Evolutionary conservation across 202 grass and related monocot genomes (phyloP).

Genomic region (Hordeum pubiflorum): DNA sequence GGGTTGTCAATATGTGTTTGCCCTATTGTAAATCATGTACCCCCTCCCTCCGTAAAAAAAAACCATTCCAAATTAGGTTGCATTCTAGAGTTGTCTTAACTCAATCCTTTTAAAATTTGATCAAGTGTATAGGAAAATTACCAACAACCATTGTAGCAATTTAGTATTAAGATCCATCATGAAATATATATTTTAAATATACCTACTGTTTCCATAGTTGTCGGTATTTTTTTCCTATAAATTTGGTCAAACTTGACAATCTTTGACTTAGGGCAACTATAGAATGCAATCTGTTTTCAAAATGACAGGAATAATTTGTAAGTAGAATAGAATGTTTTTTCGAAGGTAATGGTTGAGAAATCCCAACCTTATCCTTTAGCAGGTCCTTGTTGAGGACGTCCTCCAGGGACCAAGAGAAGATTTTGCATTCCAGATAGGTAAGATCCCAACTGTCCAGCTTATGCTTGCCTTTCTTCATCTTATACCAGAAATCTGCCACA

Average conservation of each 20-base stretch:
- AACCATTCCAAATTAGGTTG: too few species aligned
- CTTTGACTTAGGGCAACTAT: neutral
- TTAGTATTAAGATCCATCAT: too few species aligned
- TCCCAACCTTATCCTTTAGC: neutral
- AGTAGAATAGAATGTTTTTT: neutral
- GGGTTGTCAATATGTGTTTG: too few species aligned
- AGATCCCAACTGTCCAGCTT: neutral
- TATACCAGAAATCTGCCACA: neutral
- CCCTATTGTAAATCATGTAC: too few species aligned
- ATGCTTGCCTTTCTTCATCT: neutral
- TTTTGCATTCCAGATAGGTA: neutral
- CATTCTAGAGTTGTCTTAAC: too few species aligned
- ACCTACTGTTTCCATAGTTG: too few species aligned
- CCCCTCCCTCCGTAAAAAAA: too few species aligned
- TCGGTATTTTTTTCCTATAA: neutral
- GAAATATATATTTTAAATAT: too few species aligned
- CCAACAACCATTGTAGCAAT: too few species aligned
- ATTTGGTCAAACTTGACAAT: neutral
- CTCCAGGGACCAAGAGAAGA: neutral
- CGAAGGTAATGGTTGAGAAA: neutral
- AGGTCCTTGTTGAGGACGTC: neutral
- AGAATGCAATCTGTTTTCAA: too few species aligned
- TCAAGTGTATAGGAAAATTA: too few species aligned
- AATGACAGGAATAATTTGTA: neutral
- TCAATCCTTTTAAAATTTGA: too few species aligned